Evolutionary conservation across 2,329 filamentous ascomycete species (phyloP).

Genomic region (Colletotrichum liaoningense): DNA sequence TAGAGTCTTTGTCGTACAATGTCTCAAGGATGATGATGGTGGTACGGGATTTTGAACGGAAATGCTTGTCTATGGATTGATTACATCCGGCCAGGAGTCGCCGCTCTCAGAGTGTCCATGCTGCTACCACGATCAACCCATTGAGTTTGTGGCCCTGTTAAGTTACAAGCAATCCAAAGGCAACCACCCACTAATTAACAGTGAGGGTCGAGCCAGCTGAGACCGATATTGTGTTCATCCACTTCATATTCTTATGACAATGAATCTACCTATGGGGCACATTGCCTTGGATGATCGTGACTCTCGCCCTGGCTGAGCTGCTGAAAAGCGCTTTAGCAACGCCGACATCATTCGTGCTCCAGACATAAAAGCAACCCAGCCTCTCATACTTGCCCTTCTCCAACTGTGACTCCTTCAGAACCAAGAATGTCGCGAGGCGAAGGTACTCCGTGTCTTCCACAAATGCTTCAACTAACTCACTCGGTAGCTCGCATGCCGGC

Average conservation of each 20-base stretch:
- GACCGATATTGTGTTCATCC: no score
- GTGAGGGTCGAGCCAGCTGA: no score
- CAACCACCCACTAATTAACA: no score
- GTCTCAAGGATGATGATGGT: background rate
- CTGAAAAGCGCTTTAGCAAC: background rate
- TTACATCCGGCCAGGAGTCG: no score
- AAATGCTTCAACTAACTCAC: background rate
- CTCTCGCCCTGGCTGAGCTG: background rate
- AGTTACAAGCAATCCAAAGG: no score
- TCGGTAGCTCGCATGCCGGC: background rate
- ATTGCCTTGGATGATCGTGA: background rate
- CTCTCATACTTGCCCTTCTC: background rate
- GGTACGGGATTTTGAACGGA: no score
- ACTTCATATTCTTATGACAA: background rate
- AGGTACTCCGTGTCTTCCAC: background rate
- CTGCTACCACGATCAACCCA: background rate
- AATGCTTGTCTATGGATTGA: no score
- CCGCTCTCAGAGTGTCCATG: no score
- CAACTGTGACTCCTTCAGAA: background rate
- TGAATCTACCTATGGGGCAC: background rate
- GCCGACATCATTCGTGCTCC: background rate
- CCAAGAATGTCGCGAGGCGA: background rate
- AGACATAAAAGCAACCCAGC: background rate
- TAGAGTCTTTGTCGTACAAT: background rate
- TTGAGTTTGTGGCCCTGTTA: no score